A percentile compares a stretch with the other conserved stretches of the same genome.
Evolutionary conservation across 768 basidiomycete genomes (phyloP).

Genomic region (Calocybe gangraenosa): DNA sequence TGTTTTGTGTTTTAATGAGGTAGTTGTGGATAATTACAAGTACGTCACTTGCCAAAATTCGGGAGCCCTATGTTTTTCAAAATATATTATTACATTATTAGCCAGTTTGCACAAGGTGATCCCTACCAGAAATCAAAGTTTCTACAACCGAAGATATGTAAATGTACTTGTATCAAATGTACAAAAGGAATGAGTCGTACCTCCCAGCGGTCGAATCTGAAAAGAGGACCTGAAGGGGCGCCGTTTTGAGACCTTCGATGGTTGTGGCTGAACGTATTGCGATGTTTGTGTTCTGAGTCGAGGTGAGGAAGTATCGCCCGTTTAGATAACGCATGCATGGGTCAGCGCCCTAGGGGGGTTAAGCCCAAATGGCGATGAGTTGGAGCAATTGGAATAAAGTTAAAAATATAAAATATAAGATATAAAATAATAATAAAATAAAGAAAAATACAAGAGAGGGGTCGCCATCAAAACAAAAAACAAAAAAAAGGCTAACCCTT

Average conservation of each 20-base stretch:
- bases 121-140: too few species aligned
- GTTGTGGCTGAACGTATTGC: conserved; percentile 12
- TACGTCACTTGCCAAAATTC: conserved; percentile 11
- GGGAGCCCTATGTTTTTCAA: conserved; percentile 12
- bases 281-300: conserved; percentile 15
- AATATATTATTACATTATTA: background rate
- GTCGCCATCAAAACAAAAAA: too few species aligned
- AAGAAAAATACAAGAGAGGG: too few species aligned
- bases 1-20: background rate
- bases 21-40: background rate
- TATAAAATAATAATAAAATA: too few species aligned
- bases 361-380: too few species aligned
- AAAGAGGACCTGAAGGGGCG: conserved; percentile 4
- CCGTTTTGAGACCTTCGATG: conserved; percentile 14
- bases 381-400: too few species aligned
- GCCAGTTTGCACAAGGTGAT: background rate
- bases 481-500: too few species aligned
- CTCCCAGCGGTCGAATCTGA: conserved; percentile 15
- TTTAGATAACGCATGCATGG: conserved; percentile 17
- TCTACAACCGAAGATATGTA: too few species aligned
- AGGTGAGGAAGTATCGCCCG: conserved; percentile 13
- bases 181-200: background rate
- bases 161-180: too few species aligned
- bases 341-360: conserved; percentile 11
- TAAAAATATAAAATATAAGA: too few species aligned